These are phyloP conservation scores for Macrophomina phaseolina DNA, from an alignment of 2,329 filamentous ascomycete genomes.

Conservation along the genomic window DNA sequence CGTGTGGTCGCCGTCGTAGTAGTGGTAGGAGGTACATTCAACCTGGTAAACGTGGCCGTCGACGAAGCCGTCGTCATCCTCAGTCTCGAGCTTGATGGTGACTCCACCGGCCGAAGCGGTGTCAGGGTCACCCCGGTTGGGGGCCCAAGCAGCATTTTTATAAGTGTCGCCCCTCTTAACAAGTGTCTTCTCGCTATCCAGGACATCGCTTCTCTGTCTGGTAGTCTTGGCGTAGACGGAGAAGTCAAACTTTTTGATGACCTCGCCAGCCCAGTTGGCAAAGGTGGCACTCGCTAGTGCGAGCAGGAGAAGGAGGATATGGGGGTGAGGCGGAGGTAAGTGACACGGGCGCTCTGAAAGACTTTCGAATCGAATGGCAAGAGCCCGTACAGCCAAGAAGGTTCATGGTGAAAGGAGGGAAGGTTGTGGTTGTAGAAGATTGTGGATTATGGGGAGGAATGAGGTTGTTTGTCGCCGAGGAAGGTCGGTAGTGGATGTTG, in stretches of 20 bases:
- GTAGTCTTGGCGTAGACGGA: not conserved
- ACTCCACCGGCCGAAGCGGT: not conserved
- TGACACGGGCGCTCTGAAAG: not conserved
- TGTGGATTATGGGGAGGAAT: too few species aligned
- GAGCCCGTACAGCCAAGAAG: not conserved
- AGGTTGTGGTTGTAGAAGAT: too few species aligned
- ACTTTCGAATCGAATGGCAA: not conserved
- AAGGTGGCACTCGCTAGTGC: not conserved
- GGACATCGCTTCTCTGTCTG: not conserved
- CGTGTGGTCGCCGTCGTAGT: not conserved
- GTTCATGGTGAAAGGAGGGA: not conserved
- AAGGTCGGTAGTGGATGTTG: not conserved
- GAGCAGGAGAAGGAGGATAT: not conserved
- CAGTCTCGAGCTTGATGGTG: not conserved
- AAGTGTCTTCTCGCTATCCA: not conserved
- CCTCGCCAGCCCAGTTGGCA: not conserved
- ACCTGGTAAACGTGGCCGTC: constrained; percentile 13
- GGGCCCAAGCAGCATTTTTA: not conserved
- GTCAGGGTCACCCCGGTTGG: not conserved
- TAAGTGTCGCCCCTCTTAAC: not conserved
- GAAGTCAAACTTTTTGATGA: not conserved
- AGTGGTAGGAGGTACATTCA: not conserved
- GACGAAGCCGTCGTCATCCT: not conserved
- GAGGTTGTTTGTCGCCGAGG: not conserved
- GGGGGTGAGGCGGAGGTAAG: not conserved